These are phyloP conservation scores for Fusarium xylarioides DNA, from an alignment of 2,329 filamentous ascomycete genomes.

Conservation along the genomic window DNA sequence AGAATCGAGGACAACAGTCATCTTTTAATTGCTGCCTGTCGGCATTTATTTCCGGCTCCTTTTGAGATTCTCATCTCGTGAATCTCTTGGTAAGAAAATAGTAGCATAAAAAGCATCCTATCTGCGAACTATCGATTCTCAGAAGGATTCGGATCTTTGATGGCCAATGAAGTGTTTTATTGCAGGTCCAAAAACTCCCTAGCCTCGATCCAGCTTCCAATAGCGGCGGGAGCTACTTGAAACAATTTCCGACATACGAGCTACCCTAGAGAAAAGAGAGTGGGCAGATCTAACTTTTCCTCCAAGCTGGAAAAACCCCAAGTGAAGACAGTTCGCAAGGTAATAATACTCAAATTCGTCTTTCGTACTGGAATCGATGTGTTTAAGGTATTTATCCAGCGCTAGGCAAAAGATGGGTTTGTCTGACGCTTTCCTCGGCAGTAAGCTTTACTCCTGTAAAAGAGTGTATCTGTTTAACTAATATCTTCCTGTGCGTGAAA, in stretches of 20 bases:
- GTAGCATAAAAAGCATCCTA: no score
- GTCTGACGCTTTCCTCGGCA: no score
- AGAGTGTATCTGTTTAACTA: no score
- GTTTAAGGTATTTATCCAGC: no score
- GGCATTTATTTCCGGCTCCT: background rate
- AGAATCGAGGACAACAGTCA: background rate
- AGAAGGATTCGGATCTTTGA: background rate
- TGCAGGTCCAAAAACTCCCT: background rate
- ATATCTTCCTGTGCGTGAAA: no score
- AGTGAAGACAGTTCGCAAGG: no score
- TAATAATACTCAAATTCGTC: no score
- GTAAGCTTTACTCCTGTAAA: no score
- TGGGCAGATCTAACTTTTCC: no score
- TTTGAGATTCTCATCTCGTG: background rate
- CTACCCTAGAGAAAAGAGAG: background rate
- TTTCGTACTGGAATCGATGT: no score
- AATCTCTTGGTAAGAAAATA: background rate
- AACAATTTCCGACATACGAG: background rate
- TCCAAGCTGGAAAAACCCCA: no score
- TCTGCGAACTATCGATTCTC: background rate
- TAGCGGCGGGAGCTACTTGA: background rate
- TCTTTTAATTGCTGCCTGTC: accelerated
- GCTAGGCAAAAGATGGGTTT: no score
- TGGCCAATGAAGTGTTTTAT: background rate
- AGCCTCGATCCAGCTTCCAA: background rate